Percentiles rank a stretch among this genome's conserved stretches.
Conservation (phyloP, 1,284 basidiomycete species). For the Naganishia cerealis region DNA sequence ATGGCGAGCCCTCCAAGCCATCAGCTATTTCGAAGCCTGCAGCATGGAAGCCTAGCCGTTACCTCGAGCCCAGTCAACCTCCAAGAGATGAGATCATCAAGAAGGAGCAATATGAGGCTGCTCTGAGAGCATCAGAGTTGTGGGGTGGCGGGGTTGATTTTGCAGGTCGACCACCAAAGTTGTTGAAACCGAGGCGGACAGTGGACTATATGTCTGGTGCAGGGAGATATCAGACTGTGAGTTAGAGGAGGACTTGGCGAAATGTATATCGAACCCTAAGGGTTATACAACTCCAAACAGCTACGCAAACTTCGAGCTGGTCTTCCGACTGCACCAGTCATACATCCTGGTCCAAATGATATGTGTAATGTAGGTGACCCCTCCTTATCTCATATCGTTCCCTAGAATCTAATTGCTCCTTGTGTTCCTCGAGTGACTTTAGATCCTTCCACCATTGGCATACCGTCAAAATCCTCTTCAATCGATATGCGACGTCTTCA, state of each 20-base stretch:
- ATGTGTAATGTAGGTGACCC: slow-evolving; percentile 28
- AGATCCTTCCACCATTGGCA: slow-evolving; percentile 89
- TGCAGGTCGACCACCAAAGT: slow-evolving; percentile 67
- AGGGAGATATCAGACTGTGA: slow-evolving; percentile 76
- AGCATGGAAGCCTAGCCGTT: slow-evolving; percentile 56
- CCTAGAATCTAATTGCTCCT: slow-evolving; percentile 41
- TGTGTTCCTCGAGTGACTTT: slow-evolving; percentile 30
- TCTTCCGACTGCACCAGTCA: slow-evolving; percentile 63
- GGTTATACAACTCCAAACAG: neutral
- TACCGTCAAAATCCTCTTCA: slow-evolving; percentile 85
- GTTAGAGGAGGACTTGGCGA: slow-evolving; percentile 45
- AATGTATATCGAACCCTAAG: neutral
- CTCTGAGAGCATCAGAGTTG: slow-evolving; percentile 56
- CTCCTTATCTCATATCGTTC: slow-evolving; percentile 75
- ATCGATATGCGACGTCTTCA: slow-evolving; percentile 89
- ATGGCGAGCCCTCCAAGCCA: neutral
- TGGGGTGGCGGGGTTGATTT: slow-evolving; percentile 41
- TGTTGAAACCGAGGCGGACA: slow-evolving; percentile 85
- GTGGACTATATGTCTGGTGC: slow-evolving; percentile 90
- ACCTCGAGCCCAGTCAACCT: slow-evolving; percentile 61
- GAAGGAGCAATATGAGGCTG: slow-evolving; percentile 71
- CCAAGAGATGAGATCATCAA: slow-evolving; percentile 72
- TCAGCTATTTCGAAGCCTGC: neutral
- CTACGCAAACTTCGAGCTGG: slow-evolving; percentile 24
- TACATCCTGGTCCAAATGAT: slow-evolving; percentile 72